A percentile compares a stretch with the other conserved stretches of the same genome.
Conservation (phyloP, 148 eudicot species). For the Talinum fruticosum region DNA sequence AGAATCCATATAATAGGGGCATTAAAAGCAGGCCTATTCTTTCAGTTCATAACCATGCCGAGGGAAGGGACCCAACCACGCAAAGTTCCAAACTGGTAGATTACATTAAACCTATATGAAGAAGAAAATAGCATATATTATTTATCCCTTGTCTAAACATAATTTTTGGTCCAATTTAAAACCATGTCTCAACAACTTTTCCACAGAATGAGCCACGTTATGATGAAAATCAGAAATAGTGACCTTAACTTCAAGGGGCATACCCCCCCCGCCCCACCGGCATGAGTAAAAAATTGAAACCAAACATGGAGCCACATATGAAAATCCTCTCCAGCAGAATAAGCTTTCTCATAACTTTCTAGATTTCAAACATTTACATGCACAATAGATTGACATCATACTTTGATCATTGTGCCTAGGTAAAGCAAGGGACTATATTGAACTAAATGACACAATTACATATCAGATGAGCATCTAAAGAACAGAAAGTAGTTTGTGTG, state of each 20-base stretch:
- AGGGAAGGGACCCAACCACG: not conserved
- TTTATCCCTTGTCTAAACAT: no score
- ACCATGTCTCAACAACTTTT: not conserved
- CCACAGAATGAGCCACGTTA: not conserved
- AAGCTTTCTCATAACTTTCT: not conserved
- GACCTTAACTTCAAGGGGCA: not conserved
- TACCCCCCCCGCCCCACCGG: not conserved
- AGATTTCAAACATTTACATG: not conserved
- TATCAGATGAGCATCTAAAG: no score
- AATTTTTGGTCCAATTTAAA: no score
- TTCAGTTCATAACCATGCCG: not conserved
- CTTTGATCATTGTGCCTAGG: no score
- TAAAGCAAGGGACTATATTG: no score
- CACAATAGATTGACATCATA: no score
- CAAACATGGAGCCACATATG: not conserved
- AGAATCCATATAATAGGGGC: not conserved
- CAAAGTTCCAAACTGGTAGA: not conserved
- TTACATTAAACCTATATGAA: not conserved
- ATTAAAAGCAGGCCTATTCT: not conserved
- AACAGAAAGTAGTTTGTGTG: no score
- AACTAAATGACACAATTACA: no score
- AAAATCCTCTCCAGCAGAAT: not conserved
- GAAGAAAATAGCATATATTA: not conserved
- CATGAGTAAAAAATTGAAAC: not conserved
- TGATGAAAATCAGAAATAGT: not conserved